Evolutionary conservation across 2,329 filamentous ascomycete species (phyloP).

Genomic region (Coniochaeta sp.): DNA sequence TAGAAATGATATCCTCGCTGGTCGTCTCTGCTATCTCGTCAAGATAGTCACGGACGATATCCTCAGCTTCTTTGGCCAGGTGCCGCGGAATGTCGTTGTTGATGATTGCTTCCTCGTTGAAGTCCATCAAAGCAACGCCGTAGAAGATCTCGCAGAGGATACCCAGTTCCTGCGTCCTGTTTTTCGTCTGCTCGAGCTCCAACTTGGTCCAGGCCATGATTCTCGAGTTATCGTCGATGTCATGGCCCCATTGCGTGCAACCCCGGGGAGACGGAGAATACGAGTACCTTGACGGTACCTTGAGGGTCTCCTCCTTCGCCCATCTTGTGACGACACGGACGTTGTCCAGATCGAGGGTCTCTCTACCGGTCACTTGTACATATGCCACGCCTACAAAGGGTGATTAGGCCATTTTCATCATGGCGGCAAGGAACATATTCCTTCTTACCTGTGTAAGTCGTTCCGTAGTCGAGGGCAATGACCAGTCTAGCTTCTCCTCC

Average conservation of each 20-base stretch:
- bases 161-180: constrained; percentile 6
- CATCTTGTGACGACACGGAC: constrained; percentile 10
- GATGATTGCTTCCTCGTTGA: constrained; percentile 9
- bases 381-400: constrained; percentile 8
- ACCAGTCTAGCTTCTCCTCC: neutral
- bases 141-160: constrained; percentile 8
- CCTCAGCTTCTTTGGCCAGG: constrained; percentile 11
- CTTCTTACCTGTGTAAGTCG: constrained; percentile 9
- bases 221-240: constrained; percentile 13
- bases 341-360: constrained; percentile 6
- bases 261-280: constrained; percentile 11
- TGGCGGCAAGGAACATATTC: neutral
- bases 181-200: constrained; percentile 8
- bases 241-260: constrained; percentile 11
- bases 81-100: constrained; percentile 11
- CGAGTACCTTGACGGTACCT: constrained; percentile 10
- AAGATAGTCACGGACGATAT: constrained; percentile 12
- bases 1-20: constrained; percentile 6
- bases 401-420: neutral
- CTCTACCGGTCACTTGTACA: constrained; percentile 6
- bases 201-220: constrained; percentile 12
- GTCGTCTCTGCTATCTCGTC: constrained; percentile 11
- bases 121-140: constrained; percentile 5
- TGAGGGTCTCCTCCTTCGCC: constrained; percentile 7
- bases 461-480: constrained; percentile 11